phyloP scores from a whole-genome alignment of 2,329 filamentous ascomycete genomes.

The Alternaria atra region DNA sequence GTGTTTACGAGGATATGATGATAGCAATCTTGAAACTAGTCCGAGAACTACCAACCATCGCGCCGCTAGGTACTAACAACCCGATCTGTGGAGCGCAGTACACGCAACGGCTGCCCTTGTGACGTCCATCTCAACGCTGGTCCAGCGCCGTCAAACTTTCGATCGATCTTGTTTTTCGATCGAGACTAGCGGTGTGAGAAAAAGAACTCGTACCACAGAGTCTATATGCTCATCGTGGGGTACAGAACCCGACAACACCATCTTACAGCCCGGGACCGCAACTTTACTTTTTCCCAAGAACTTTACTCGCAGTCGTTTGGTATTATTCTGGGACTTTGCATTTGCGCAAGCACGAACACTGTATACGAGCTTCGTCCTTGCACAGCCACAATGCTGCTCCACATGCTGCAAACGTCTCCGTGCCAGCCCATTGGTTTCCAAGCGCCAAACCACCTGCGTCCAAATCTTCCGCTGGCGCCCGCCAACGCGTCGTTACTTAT shows the following conservation, averaged over 20 bases:
- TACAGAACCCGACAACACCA: neutral
- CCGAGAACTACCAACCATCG: constrained; percentile 18
- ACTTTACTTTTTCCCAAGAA: neutral
- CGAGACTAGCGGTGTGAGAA: constrained; percentile 5
- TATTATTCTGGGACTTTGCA: constrained; percentile 3
- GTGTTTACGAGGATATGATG: constrained; percentile 17
- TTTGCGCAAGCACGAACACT: constrained; percentile 6
- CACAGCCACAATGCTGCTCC: constrained; percentile 17
- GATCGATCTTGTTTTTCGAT: constrained; percentile 5
- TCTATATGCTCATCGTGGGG: neutral
- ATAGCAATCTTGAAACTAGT: constrained; percentile 13
- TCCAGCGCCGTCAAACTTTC: constrained; percentile 12
- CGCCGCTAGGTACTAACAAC: constrained; percentile 19
- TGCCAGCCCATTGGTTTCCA: constrained; percentile 7
- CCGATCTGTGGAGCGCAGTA: constrained; percentile 27
- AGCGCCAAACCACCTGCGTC: constrained; percentile 6
- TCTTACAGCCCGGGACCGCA: neutral
- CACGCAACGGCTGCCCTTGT: constrained; percentile 25
- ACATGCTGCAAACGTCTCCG: constrained; percentile 7
- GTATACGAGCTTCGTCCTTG: constrained; percentile 3
- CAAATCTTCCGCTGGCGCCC: constrained; percentile 11
- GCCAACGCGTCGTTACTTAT: constrained; percentile 12
- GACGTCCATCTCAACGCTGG: constrained; percentile 9
- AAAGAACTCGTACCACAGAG: neutral
- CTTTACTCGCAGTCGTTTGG: neutral